Conservation (phyloP, 2,329 filamentous ascomycete species). For the Diaporthe longicolla region DNA sequence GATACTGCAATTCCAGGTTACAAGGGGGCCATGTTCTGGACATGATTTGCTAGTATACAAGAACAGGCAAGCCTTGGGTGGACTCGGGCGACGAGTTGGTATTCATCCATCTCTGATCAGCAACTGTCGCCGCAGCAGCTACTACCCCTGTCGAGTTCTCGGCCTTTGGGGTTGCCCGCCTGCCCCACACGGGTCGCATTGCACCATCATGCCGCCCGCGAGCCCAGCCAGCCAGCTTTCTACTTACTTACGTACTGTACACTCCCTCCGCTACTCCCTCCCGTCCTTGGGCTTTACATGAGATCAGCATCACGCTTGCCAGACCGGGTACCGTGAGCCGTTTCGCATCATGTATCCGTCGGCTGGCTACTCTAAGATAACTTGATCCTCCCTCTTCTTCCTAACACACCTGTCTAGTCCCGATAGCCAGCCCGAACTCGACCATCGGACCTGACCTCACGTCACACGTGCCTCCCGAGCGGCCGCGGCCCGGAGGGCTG, state of each 20-base stretch:
- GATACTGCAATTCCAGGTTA: not conserved
- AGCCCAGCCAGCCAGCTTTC: not conserved
- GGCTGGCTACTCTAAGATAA: conserved; percentile 4
- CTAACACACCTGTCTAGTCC: not conserved
- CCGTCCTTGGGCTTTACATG: conserved; percentile 16
- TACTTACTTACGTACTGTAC: not conserved
- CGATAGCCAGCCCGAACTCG: not conserved
- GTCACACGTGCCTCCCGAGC: conserved; percentile 22
- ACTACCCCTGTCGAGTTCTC: conserved; percentile 17
- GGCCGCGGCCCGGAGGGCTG: conserved; percentile 33
- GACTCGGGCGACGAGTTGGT: not conserved
- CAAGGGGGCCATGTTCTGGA: not conserved
- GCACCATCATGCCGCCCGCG: conserved; percentile 34
- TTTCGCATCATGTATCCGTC: conserved; percentile 34
- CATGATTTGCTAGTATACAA: not conserved
- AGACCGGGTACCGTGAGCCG: conserved; percentile 27
- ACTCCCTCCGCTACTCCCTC: not conserved
- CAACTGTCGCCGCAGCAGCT: too few relatives aligned
- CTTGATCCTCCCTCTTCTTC: not conserved
- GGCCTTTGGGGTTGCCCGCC: conserved; percentile 1
- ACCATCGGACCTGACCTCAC: conserved; percentile 13
- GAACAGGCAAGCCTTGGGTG: too few relatives aligned
- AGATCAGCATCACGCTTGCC: conserved; percentile 31
- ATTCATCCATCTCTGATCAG: too few relatives aligned
- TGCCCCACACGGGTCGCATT: conserved; percentile 32